phyloP scores from a whole-genome alignment of 163 green algal species.

The Volvox carteri region DNA sequence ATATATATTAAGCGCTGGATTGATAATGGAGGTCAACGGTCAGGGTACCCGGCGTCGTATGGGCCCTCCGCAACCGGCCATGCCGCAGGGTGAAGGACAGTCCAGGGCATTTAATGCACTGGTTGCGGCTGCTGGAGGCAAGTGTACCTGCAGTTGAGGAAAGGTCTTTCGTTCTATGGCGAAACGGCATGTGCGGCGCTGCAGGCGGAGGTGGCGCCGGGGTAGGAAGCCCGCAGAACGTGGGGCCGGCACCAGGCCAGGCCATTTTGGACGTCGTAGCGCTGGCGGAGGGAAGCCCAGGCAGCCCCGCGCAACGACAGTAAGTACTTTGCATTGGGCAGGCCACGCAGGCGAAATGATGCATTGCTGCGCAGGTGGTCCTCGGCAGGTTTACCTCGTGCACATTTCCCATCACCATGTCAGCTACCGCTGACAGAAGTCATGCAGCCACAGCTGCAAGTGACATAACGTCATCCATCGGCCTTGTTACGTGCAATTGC shows the following conservation, averaged over 20 bases:
- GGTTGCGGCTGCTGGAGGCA: neutral
- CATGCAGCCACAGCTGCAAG: neutral
- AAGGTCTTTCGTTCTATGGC: neutral
- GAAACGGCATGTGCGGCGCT: neutral
- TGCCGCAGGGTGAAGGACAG: neutral
- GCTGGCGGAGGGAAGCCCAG: neutral
- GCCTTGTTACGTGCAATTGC: neutral
- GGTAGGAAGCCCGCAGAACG: neutral
- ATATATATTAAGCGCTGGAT: neutral
- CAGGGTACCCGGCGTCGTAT: slow-evolving; percentile 18
- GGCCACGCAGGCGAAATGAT: neutral
- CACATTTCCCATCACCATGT: neutral
- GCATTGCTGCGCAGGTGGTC: neutral
- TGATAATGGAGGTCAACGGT: slow-evolving; percentile 28
- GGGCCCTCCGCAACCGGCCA: neutral
- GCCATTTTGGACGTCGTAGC: neutral
- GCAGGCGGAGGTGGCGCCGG: neutral
- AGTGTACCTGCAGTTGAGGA: neutral
- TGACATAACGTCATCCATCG: neutral
- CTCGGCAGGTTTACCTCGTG: neutral
- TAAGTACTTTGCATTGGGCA: neutral
- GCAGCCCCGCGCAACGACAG: neutral
- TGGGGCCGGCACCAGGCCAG: neutral
- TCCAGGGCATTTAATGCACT: neutral
- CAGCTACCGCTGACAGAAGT: neutral